phyloP scores from a whole-genome alignment of 2,329 filamentous ascomycete genomes.

The Biscogniauxia marginata region DNA sequence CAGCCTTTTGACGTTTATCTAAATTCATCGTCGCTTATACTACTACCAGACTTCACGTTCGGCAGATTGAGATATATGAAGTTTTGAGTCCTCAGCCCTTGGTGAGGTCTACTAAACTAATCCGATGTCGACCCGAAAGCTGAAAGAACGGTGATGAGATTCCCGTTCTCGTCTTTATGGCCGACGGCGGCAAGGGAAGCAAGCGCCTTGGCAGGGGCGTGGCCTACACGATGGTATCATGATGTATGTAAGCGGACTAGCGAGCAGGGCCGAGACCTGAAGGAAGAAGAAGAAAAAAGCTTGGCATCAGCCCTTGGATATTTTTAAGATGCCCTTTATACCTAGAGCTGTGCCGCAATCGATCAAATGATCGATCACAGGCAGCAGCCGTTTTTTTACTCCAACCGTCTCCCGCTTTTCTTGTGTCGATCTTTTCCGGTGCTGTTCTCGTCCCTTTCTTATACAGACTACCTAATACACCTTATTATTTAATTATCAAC shows the following conservation, averaged over 20 bases:
- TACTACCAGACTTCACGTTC: no score
- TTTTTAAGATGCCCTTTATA: not conserved
- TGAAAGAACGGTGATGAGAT: not conserved
- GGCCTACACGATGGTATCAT: not conserved
- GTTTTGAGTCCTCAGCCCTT: no score
- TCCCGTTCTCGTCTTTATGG: not conserved
- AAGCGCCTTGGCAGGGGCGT: not conserved
- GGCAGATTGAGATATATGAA: no score
- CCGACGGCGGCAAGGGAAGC: not conserved
- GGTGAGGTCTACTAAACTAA: no score
- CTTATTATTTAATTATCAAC: conserved; percentile 3
- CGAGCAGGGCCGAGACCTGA: not conserved
- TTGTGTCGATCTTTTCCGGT: conserved; percentile 9
- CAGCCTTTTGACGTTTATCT: no score
- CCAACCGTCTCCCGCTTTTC: conserved; percentile 2
- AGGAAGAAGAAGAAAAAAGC: not conserved
- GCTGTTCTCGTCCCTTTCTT: conserved; percentile 5
- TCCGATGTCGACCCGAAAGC: no score
- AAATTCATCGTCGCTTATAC: no score
- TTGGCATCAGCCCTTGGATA: not conserved
- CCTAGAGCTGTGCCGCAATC: not conserved
- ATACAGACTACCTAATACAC: conserved; percentile 1
- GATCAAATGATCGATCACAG: not conserved
- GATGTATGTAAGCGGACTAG: not conserved
- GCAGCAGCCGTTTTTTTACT: not conserved